Percentiles rank a stretch among this genome's conserved stretches.
These are phyloP conservation scores for Talaromyces pinophilus DNA, from an alignment of 2,329 filamentous ascomycete genomes.

Conservation along the genomic window DNA sequence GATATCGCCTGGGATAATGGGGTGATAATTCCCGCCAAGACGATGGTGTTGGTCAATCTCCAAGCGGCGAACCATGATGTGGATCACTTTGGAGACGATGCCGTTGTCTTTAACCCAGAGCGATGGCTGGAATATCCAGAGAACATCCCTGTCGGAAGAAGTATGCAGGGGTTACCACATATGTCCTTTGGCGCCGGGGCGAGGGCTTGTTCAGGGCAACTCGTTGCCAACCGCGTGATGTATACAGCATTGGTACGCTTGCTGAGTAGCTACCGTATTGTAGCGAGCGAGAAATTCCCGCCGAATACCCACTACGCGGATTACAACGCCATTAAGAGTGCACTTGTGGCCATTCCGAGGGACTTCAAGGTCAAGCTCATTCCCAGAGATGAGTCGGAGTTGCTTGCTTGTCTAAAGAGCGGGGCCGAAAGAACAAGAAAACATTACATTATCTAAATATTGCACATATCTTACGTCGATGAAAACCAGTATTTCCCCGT, in stretches of 20 bases:
- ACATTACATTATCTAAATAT: too few species aligned
- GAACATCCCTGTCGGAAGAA: conserved; percentile 44
- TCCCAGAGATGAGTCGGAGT: too few species aligned
- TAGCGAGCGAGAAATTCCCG: conserved; percentile 49
- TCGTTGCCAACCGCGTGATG: conserved; percentile 59
- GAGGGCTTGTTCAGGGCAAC: conserved; percentile 59
- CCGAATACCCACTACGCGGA: too few species aligned
- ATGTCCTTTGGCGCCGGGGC: conserved; percentile 60
- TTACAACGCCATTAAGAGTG: too few species aligned
- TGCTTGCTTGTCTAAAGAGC: too few species aligned
- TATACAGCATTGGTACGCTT: conserved; percentile 58
- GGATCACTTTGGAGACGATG: conserved; percentile 62
- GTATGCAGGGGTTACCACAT: conserved; percentile 54
- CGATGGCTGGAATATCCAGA: conserved; percentile 57
- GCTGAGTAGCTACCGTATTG: conserved; percentile 57
- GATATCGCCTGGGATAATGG: conserved; percentile 64
- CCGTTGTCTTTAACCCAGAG: conserved; percentile 63
- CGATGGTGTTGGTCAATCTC: conserved; percentile 74
- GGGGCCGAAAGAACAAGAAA: too few species aligned
- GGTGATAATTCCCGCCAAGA: conserved; percentile 67
- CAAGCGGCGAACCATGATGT: conserved; percentile 68
- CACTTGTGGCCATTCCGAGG: too few species aligned
- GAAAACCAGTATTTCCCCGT: too few species aligned
- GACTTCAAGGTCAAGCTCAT: too few species aligned
- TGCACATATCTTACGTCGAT: too few species aligned